A percentile compares a stretch with the other conserved stretches of the same genome.
Conservation (phyloP, 2,329 filamentous ascomycete species). For the Capronia epimyces region DNA sequence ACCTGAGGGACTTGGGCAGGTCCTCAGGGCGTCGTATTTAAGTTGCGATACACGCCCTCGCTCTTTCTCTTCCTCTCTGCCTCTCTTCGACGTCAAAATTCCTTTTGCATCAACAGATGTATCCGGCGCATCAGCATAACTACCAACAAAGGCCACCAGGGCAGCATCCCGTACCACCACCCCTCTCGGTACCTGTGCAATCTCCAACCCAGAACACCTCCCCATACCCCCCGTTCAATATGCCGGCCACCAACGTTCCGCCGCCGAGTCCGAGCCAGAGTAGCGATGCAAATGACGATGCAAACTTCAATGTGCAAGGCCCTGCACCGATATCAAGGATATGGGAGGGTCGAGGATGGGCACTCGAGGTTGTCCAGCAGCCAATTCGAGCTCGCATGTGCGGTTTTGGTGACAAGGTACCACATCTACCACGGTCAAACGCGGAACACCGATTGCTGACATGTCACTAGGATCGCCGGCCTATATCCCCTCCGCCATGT, state of each 20-base stretch:
- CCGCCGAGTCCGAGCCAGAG: constrained; percentile 36
- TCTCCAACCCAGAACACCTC: not conserved
- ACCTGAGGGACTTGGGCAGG: not conserved
- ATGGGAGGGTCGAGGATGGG: constrained; percentile 46
- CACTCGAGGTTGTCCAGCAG: constrained; percentile 79
- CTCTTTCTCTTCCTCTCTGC: not conserved
- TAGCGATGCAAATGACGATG: constrained; percentile 28
- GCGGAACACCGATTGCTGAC: constrained; percentile 7
- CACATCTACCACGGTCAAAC: constrained; percentile 25
- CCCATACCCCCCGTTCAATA: constrained; percentile 15
- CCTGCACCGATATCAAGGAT: constrained; percentile 39
- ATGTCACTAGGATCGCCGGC: constrained; percentile 69
- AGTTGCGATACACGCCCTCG: not conserved
- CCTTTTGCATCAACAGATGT: constrained; percentile 4
- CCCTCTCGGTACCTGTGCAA: constrained; percentile 7
- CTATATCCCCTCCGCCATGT: constrained; percentile 92
- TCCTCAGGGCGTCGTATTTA: not conserved
- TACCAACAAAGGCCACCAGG: constrained; percentile 7
- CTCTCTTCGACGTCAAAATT: not conserved
- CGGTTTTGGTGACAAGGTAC: constrained; percentile 94
- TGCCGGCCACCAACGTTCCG: constrained; percentile 27
- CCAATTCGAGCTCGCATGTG: constrained; percentile 94
- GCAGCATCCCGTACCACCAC: constrained; percentile 7
- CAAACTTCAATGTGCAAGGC: constrained; percentile 26
- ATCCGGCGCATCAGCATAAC: constrained; percentile 12